Conservation (phyloP, 2,329 filamentous ascomycete genomes). For the Penicillium sp. region DNA sequence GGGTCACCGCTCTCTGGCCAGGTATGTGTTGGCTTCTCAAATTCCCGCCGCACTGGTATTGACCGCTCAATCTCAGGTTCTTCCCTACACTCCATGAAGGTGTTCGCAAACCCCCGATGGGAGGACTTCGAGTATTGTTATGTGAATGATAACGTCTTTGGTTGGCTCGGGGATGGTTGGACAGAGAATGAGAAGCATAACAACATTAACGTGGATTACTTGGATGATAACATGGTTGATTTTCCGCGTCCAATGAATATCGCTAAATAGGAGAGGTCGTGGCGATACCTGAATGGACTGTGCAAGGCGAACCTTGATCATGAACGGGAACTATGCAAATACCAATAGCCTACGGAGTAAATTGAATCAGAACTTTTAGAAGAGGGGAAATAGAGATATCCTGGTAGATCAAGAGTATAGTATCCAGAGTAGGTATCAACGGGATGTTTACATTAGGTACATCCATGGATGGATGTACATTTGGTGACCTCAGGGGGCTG, state of each 20-base stretch:
- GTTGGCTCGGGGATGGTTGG: conserved; percentile 32
- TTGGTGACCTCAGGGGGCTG: neutral
- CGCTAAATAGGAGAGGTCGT: neutral
- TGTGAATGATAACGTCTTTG: conserved; percentile 25
- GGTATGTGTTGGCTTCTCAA: conserved; percentile 16
- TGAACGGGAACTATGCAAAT: neutral
- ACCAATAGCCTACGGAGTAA: neutral
- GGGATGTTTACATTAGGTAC: too few relatives aligned
- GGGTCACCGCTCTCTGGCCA: conserved; percentile 30
- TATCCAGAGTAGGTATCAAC: too few relatives aligned
- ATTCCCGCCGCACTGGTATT: neutral
- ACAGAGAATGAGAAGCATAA: conserved; percentile 27
- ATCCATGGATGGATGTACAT: too few relatives aligned
- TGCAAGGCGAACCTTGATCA: neutral
- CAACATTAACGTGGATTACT: conserved; percentile 28
- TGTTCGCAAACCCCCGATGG: conserved; percentile 30
- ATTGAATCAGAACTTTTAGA: neutral
- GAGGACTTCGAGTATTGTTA: conserved; percentile 35
- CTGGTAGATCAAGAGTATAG: too few relatives aligned
- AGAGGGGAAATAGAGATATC: neutral
- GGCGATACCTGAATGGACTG: neutral
- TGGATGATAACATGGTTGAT: conserved; percentile 19
- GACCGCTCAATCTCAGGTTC: conserved; percentile 19
- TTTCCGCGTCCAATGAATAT: conserved; percentile 19
- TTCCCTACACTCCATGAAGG: conserved; percentile 32